Percentiles rank a stretch among this genome's conserved stretches.
These are phyloP conservation scores for Aureobasidium melanogenum DNA, from an alignment of 2,329 filamentous ascomycete species.

Conservation along the genomic window DNA sequence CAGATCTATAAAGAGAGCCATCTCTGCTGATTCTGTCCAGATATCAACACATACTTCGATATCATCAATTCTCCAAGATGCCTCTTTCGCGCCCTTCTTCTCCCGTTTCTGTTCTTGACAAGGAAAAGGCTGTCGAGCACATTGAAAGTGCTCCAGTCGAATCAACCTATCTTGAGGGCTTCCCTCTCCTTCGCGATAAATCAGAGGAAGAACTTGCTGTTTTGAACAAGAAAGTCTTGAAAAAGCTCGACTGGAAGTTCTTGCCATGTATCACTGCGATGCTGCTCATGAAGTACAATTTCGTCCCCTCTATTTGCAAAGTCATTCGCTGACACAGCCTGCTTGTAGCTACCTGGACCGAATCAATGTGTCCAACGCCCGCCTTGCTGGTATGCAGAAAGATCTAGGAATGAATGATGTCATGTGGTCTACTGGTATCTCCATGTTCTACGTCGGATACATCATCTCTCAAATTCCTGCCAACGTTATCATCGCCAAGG, in stretches of 20 bases:
- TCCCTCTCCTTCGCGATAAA: not conserved
- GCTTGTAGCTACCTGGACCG: constrained; percentile 23
- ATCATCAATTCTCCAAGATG: not conserved
- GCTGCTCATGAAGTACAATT: not conserved
- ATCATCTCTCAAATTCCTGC: not conserved
- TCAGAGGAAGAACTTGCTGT: not conserved
- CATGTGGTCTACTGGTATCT: not conserved
- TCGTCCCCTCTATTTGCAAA: not conserved
- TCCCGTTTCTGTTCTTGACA: not conserved
- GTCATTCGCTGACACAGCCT: not conserved
- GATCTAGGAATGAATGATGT: constrained; percentile 22
- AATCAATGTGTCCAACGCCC: constrained; percentile 33
- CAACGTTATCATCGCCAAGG: not conserved
- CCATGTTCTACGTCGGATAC: not conserved
- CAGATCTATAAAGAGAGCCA: not conserved
- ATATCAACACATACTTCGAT: not conserved
- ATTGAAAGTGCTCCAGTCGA: not conserved
- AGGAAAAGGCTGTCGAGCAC: not conserved
- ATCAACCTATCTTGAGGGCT: not conserved
- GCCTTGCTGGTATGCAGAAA: constrained; percentile 30
- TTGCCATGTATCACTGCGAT: not conserved
- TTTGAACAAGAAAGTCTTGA: not conserved
- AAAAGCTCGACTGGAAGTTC: not conserved
- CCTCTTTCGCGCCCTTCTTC: not conserved
- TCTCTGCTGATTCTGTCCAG: not conserved